Conservation (phyloP, 495 filamentous ascomycete species). For the Poronia punctata region DNA sequence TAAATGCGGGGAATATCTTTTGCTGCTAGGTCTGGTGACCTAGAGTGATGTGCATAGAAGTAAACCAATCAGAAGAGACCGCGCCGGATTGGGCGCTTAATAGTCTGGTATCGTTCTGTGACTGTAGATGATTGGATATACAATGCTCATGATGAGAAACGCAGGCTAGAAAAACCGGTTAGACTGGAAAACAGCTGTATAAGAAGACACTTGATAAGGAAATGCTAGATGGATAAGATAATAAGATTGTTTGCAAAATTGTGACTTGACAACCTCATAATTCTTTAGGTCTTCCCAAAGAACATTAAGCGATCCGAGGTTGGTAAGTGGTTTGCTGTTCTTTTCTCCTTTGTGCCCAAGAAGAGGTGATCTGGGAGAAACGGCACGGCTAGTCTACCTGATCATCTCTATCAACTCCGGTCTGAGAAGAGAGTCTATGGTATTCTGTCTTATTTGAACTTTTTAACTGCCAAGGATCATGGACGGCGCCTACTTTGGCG, state of each 20-base stretch:
- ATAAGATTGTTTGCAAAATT: no score
- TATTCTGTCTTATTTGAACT: no score
- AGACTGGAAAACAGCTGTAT: slow-evolving; percentile 11
- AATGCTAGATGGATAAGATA: no score
- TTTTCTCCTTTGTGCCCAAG: no score
- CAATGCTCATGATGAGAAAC: slow-evolving; percentile 14
- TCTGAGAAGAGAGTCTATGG: no score
- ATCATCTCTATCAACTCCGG: no score
- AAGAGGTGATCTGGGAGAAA: slow-evolving; percentile 1
- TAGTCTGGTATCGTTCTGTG: slow-evolving; percentile 14
- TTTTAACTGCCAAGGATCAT: no score
- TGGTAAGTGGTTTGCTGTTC: background rate
- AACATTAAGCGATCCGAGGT: background rate
- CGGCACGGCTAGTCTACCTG: no score
- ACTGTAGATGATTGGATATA: slow-evolving; percentile 19
- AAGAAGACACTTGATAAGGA: background rate
- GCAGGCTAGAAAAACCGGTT: slow-evolving; percentile 2
- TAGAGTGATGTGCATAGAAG: slow-evolving; percentile 9
- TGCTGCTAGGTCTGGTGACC: no score
- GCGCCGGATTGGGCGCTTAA: slow-evolving; percentile 25
- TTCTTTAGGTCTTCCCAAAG: background rate
- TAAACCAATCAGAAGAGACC: slow-evolving; percentile 16
- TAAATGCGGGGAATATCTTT: slow-evolving; percentile 8
- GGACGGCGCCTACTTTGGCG: no score
- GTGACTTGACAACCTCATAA: slow-evolving; percentile 1